Conservation (phyloP, 306 rosid genomes). For the Medicago ruthenica region DNA sequence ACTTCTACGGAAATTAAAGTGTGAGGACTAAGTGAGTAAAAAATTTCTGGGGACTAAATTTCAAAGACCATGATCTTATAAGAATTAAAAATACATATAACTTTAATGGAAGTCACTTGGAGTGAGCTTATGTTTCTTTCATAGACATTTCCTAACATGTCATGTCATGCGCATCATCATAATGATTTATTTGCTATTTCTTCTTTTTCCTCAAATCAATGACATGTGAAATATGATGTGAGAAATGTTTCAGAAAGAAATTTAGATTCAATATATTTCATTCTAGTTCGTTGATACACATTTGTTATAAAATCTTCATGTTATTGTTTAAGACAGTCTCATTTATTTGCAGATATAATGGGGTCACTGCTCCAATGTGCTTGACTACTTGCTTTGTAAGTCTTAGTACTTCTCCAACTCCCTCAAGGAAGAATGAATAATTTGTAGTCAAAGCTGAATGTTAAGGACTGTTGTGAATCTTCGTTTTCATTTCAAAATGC, state of each 20-base stretch:
- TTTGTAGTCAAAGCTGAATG: conserved; percentile 32
- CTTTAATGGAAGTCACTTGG: not conserved
- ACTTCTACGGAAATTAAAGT: no score
- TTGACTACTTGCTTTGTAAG: not conserved
- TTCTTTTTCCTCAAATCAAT: not conserved
- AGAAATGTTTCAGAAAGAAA: not conserved
- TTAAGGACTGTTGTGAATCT: conserved; percentile 16
- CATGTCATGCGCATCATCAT: no score
- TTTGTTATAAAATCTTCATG: conserved; percentile 14
- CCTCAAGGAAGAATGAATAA: conserved; percentile 17
- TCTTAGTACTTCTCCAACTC: not conserved
- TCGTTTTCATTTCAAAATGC: not conserved
- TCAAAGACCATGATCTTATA: no score
- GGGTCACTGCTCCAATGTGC: conserved; percentile 1
- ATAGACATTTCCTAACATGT: no score
- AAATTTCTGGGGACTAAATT: no score
- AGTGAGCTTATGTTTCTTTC: not conserved
- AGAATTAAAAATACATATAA: no score
- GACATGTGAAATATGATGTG: not conserved
- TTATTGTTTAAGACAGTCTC: conserved; percentile 19
- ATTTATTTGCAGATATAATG: not conserved
- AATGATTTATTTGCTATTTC: not conserved
- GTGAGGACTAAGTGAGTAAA: no score
- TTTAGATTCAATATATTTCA: not conserved
- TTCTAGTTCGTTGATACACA: conserved; percentile 13